Evolutionary conservation across 176 grass and related monocot genomes (phyloP), one percentile per base, ranked within the genome.

Genomic region (Otatea glauca): DNA sequence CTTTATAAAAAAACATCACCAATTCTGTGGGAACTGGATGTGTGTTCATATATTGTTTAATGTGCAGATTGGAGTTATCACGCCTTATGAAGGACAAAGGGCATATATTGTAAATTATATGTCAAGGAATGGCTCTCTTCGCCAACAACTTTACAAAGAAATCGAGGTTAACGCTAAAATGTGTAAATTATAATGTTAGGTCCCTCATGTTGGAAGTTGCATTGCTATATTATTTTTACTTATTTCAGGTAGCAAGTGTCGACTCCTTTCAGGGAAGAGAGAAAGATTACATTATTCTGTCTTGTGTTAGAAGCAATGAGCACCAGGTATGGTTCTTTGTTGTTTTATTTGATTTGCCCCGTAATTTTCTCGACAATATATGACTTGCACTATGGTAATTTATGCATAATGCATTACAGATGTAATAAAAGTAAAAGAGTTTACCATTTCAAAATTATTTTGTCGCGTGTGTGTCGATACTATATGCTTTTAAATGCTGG

Each of bases 241-340:
- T 79, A 29, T 75, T 90, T 71, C 90, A 98, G 96, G 96, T 99
- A 77, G 96, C 96, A 42, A 99, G 97, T 86, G 97, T 99, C 11
- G 97, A 99, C 86, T 99, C 97, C 21, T 99, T 99, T 78, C 97
- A 99, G 79, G 97, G 97, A 54, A 94, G 97, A 86, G 97, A 99
- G 76, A 99, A 99, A 85, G 97, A 99, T 86, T 99, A 99, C 81
- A 99, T 99, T 78, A 99, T 99, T 79, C 73, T 99, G 48, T 99
- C 97, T 86, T 99, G 97, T 84, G 97, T 99, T 82, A 88, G 97
- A 82, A 99, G 97, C 87, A 99, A 99, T 62, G 97, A 99, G 63
- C 97, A 96, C 87, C 97, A 99, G 93, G 97, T 96, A 72, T 79
- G 61, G 53, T 38, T 77, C 43, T 88, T 29, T 47, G 11, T 14